Evolutionary conservation across 768 basidiomycete genomes (phyloP).

Genomic region (Russula sp.): DNA sequence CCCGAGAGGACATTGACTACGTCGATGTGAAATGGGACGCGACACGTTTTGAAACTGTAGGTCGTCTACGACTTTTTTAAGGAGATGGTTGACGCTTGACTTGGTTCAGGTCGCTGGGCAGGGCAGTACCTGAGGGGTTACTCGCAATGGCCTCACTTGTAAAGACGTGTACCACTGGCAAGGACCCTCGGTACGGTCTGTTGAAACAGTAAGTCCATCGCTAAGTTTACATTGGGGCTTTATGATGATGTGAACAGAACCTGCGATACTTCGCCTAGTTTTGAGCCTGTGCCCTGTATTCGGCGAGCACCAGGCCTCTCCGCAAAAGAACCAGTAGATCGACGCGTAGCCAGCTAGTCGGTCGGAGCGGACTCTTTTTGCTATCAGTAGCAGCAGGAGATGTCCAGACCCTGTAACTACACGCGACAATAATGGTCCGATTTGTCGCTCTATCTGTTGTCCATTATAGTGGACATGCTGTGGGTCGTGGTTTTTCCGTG

Average conservation of each 20-base stretch:
- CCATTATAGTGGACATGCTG: too few relatives aligned
- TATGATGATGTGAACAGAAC: background rate
- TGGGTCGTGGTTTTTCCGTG: too few relatives aligned
- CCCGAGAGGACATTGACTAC: constrained; percentile 71
- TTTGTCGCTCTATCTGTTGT: too few relatives aligned
- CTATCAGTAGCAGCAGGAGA: background rate
- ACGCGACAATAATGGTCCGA: too few relatives aligned
- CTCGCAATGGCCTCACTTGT: background rate
- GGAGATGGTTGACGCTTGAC: background rate
- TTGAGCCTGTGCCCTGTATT: background rate
- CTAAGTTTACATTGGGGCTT: background rate
- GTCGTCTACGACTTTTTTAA: background rate
- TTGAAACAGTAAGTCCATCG: background rate
- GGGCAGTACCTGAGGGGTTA: constrained; percentile 2
- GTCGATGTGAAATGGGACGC: constrained; percentile 65
- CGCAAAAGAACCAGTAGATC: too few relatives aligned
- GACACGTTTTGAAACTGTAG: constrained; percentile 38
- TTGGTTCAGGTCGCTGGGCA: constrained; percentile 15
- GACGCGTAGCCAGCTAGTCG: background rate
- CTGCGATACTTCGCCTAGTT: background rate
- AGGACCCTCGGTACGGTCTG: background rate
- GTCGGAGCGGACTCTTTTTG: background rate
- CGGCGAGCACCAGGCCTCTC: too few relatives aligned
- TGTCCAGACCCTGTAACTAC: background rate
- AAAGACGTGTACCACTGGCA: background rate